Percentiles rank a stretch among this genome's conserved stretches.
Conservation (phyloP, 768 basidiomycete species). For the Mycena epipterygia region DNA sequence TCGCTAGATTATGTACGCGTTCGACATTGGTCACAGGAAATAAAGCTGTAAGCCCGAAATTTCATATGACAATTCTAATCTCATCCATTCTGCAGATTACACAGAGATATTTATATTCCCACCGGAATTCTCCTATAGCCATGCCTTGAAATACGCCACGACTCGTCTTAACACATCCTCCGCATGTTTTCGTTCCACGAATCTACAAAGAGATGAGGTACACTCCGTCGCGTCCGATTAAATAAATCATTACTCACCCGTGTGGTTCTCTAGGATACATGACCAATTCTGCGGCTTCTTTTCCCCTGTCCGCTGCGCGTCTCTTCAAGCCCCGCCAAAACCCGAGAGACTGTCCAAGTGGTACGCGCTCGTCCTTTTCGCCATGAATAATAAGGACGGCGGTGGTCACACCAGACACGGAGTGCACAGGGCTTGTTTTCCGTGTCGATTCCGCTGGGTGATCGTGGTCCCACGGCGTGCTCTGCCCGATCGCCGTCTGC, state of each 20-base stretch:
- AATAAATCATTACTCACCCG: constrained; percentile 41
- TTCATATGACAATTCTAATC: neutral
- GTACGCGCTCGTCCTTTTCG: constrained; percentile 66
- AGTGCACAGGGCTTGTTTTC: constrained; percentile 49
- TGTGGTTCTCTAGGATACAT: constrained; percentile 53
- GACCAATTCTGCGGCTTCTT: constrained; percentile 46
- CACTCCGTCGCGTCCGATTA: neutral
- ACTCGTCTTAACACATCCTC: constrained; percentile 47
- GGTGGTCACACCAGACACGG: constrained; percentile 55
- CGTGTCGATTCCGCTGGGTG: constrained; percentile 30
- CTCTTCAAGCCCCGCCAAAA: constrained; percentile 50
- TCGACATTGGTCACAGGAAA: neutral
- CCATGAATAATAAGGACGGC: constrained; percentile 67
- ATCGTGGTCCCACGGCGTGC: constrained; percentile 48
- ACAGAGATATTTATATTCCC: constrained; percentile 4
- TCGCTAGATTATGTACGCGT: neutral
- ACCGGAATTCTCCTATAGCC: constrained; percentile 37
- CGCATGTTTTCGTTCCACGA: constrained; percentile 49
- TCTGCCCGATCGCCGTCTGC: constrained; percentile 48
- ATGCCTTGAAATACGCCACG: constrained; percentile 44
- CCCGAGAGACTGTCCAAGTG: constrained; percentile 52
- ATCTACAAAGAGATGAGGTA: constrained; percentile 36
- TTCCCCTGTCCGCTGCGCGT: constrained; percentile 45
- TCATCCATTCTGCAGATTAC: constrained; percentile 2
- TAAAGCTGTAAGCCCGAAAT: constrained; percentile 1